Evolutionary conservation across 169 alveolate species (phyloP), one percentile per base, ranked within the genome.

Genomic region (Ichthyophthirius multifiliis): DNA sequence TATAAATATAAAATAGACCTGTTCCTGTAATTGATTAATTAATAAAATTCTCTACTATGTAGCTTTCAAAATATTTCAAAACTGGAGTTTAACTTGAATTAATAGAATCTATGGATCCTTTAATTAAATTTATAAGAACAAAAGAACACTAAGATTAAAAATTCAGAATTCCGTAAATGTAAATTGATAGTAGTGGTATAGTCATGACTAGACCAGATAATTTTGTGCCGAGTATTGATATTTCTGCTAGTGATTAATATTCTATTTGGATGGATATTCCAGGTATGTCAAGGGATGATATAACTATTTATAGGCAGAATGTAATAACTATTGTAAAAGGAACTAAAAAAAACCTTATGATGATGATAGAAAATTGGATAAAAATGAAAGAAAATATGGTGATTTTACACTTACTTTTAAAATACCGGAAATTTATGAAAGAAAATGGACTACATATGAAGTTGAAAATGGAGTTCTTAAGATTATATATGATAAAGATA

Each of bases 181-280:
- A 43, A 27, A 83, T 83, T 16, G 88, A 83, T 31, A n/a, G 71
- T 41, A 62, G 80, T 27, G 88, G 88, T n/a, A 34, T 83, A 15
- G 78, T 75, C 4, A 63, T 74, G 43, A 65, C 84, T 6, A 37
- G 82, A 23, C 84, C 83, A 34, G 84, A 65, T 39, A 75, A 64
- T 16, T 74, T 65, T 44, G 74, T 75, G 4, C 85, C 85, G n/a
- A 67, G 76, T 5, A 73, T 81, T 48, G 89, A 83, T 65, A 76
- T 83, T 27, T 67, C 76, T 34, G 83, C 83, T 20, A 62, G 71
- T 75, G 84, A 76, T 13, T 20, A 76, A 48, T 83, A 83, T 55
- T 64, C 39, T 16, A 83, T 83, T 30, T 83, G 67, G 45, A 83
- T 83, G 84, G 89, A 83, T 63, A 73, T 83, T 3, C 82, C 89